Percentiles rank a stretch among this genome's conserved stretches.
These are phyloP conservation scores for Fraxinus platypoda DNA, from an alignment of 305 asterid genomes.

Conservation along the genomic window DNA sequence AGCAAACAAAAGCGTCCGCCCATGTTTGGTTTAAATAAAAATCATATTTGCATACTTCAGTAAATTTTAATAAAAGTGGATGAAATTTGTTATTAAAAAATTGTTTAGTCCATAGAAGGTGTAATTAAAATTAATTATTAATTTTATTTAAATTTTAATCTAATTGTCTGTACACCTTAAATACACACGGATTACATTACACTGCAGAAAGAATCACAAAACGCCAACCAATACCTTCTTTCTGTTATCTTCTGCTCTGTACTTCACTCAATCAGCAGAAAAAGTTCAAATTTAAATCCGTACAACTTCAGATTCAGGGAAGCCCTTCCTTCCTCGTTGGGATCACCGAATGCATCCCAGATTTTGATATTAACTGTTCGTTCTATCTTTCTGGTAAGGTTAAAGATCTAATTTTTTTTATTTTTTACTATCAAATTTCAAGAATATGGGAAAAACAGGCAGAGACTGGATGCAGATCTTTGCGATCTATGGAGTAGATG, in stretches of 20 bases:
- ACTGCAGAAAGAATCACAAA: background rate
- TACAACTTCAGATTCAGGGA: background rate
- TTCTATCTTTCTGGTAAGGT: background rate
- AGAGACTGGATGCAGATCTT: constrained; percentile 98
- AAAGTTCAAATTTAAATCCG: background rate
- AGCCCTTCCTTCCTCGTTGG: background rate
- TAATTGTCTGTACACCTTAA: background rate
- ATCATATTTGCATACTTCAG: no score
- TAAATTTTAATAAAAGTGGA: no score
- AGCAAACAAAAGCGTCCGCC: no score
- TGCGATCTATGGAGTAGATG: constrained; percentile 87
- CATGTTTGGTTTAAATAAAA: background rate
- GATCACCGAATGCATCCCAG: background rate
- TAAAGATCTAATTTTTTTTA: background rate
- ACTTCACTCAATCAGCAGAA: background rate
- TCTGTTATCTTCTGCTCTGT: background rate
- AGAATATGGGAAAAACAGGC: constrained; percentile 63
- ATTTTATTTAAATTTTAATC: no score
- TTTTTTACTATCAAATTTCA: constrained; percentile 5
- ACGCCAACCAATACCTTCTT: background rate
- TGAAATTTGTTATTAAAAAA: no score
- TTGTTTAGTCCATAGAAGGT: no score
- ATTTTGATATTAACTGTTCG: background rate
- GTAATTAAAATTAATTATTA: no score
- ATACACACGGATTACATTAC: background rate